Base-by-base conservation (phyloP, 2,329 filamentous ascomycete genomes). In the Paracoccidioides lutzii region DNA sequence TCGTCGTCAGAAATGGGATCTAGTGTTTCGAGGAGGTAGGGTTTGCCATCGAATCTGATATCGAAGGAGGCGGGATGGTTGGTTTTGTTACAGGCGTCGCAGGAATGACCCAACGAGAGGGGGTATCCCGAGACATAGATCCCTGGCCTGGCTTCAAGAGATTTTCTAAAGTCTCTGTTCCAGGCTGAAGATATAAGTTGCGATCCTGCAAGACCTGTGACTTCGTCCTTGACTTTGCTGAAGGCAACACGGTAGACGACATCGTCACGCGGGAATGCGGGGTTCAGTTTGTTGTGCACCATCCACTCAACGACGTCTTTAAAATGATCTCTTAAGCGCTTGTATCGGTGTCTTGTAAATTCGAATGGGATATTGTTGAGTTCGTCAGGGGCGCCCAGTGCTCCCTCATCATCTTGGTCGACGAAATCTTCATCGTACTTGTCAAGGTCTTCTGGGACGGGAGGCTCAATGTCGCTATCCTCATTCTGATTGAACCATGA, bases 251-350 rank as follows among this genome's bases (percentile, higher is more conserved):
- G 64, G 67, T 89, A 93, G 10, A 89, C 72, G 6, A 79, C 75
- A 58, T 87, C 81, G 4, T 78, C 71, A 15, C 78, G 76, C 9
- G 78, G 72, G 63, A 90, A 90, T 0, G 76, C 81, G 0, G 86
- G 87, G 61, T 90, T 85, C 52, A 93, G 76, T 62, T 85, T 84
- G 65, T 86, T 87, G 63, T 89, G 85, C 2, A 91, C 83, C 71
- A 90, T 84, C 87, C 87, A 91, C 65, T 89, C 85, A 1, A 91
- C 76, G 0, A 81, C 84, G 62, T 84, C 82, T 50, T 79, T 80
- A 72, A 91, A 91, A 52, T 90, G 81, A 42, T 88, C 82, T 60
- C 82, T 83, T 0, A 84, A 73, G 52, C 85, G 85, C 61, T 83
- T 83, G 59, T 83, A 81, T 0, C 81, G 78, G 56, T 85, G 78